phyloP scores from a whole-genome alignment of 495 filamentous ascomycete species.

The Penicillium cosmopolitanum region DNA sequence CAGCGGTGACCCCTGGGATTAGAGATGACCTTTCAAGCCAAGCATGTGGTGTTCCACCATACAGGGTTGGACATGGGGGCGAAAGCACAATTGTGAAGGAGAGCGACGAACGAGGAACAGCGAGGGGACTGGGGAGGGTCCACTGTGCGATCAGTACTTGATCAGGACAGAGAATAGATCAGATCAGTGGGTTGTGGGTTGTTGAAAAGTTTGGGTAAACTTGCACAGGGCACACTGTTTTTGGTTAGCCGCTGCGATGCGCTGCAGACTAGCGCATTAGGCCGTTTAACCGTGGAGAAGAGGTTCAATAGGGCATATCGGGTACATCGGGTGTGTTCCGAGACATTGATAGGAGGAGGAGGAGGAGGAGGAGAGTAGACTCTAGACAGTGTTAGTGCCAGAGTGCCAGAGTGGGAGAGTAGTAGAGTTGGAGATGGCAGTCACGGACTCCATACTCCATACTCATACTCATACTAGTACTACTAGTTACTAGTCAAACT shows the following conservation, averaged over 20 bases:
- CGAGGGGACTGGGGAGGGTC: background rate
- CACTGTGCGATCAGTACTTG: background rate
- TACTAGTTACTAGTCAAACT: too few species aligned
- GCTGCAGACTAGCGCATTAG: background rate
- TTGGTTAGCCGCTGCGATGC: conserved; percentile 6
- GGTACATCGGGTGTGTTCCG: background rate
- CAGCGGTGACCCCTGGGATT: background rate
- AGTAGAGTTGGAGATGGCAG: background rate
- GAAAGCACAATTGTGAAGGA: background rate
- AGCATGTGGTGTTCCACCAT: background rate
- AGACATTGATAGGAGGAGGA: background rate
- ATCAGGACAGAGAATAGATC: background rate
- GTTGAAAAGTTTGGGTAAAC: background rate
- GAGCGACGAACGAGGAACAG: background rate
- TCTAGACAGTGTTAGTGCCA: too few species aligned
- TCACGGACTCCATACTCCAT: background rate
- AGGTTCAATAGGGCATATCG: background rate
- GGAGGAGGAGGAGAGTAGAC: too few species aligned
- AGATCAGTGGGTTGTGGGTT: background rate
- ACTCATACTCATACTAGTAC: too few species aligned
- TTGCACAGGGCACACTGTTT: conserved; percentile 1
- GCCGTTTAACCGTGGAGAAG: background rate
- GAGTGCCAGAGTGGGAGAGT: background rate
- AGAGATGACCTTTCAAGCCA: background rate
- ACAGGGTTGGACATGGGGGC: background rate